These are phyloP conservation scores for Diaporthe aspalathi DNA, from an alignment of 2,329 filamentous ascomycete genomes.

Conservation along the genomic window DNA sequence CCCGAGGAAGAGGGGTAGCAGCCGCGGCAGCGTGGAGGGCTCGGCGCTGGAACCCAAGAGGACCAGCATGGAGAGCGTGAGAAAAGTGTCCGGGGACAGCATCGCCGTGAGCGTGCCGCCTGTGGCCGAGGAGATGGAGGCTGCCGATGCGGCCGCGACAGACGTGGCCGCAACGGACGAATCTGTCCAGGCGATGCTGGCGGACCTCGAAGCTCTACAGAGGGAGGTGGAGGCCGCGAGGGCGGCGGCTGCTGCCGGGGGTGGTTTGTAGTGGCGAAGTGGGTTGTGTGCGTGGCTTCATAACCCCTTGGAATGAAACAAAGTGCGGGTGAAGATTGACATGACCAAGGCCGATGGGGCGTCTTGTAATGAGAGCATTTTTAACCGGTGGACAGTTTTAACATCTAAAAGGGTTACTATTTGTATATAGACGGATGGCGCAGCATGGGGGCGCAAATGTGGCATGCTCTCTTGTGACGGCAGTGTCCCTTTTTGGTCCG, in stretches of 20 bases:
- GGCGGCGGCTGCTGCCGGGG: conserved; percentile 50
- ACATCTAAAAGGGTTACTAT: conserved; percentile 12
- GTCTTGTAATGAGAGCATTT: conserved; percentile 2
- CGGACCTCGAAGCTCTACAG: conserved; percentile 77
- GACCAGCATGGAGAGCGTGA: conserved; percentile 48
- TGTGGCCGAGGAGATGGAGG: conserved; percentile 42
- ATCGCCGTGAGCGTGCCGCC: conserved; percentile 40
- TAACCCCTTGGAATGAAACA: neutral
- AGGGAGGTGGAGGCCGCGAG: conserved; percentile 79
- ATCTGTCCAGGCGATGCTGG: conserved; percentile 71
- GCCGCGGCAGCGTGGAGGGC: conserved; percentile 56
- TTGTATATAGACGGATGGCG: conserved; percentile 31
- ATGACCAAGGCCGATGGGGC: neutral
- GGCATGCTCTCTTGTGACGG: conserved; percentile 14
- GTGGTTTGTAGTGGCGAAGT: neutral
- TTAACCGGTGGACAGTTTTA: neutral
- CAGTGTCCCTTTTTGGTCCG: neutral
- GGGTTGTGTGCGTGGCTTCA: neutral
- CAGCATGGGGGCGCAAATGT: conserved; percentile 5
- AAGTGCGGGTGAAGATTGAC: conserved; percentile 1
- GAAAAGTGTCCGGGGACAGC: conserved; percentile 32
- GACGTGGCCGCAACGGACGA: conserved; percentile 49
- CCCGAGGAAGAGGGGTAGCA: conserved; percentile 59
- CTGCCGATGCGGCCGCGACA: conserved; percentile 26
- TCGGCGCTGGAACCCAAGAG: conserved; percentile 43